These are phyloP conservation scores for Tuber aestivum DNA, from an alignment of 495 filamentous ascomycete species.

Conservation along the genomic window DNA sequence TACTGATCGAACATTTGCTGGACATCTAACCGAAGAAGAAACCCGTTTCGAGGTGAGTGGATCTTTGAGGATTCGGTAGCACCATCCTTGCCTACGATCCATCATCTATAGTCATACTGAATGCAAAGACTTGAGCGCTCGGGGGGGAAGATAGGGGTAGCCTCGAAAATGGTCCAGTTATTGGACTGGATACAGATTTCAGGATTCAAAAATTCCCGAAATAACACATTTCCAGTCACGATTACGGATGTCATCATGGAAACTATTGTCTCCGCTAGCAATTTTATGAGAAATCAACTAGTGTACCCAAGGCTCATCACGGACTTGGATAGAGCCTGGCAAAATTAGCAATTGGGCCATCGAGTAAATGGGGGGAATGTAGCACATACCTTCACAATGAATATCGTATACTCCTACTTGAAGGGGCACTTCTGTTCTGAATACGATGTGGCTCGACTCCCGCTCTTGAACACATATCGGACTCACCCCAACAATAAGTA, in stretches of 20 bases:
- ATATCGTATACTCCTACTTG: too few relatives aligned
- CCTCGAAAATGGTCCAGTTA: neutral
- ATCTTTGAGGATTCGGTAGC: conserved; percentile 15
- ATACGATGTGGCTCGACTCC: conserved; percentile 6
- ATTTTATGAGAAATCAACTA: too few relatives aligned
- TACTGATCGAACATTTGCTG: conserved; percentile 35
- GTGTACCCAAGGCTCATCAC: too few relatives aligned
- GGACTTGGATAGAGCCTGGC: too few relatives aligned
- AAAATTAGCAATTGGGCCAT: too few relatives aligned
- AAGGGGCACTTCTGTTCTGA: too few relatives aligned
- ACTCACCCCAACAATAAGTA: conserved; percentile 4
- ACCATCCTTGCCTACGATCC: conserved; percentile 7
- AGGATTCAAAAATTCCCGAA: neutral
- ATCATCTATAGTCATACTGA: too few relatives aligned
- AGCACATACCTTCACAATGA: too few relatives aligned
- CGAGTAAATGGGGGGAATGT: too few relatives aligned
- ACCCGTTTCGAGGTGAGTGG: neutral
- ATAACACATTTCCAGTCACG: conserved; percentile 17
- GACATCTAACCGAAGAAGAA: conserved; percentile 2
- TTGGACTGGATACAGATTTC: neutral
- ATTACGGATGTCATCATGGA: conserved; percentile 9
- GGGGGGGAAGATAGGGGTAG: too few relatives aligned
- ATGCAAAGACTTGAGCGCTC: too few relatives aligned
- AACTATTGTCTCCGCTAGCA: conserved; percentile 7
- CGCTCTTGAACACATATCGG: conserved; percentile 12